Evolutionary conservation across 2,329 filamentous ascomycete genomes (phyloP), one percentile per base, ranked within the genome.

Genomic region (Microsporum ferrugineum): DNA sequence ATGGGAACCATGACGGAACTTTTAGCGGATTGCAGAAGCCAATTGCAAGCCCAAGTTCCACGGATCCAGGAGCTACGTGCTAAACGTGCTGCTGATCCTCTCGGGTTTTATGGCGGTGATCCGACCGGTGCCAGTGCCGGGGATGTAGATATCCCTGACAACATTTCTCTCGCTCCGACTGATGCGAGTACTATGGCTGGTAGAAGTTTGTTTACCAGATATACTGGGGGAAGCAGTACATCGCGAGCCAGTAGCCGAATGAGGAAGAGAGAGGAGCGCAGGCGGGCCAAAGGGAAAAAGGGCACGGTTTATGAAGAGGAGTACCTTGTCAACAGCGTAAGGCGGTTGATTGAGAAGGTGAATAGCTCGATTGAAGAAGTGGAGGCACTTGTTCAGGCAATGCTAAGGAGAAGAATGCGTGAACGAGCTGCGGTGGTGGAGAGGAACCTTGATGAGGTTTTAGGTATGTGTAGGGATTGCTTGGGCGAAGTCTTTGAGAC

Each of bases 251-350:
- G 88, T 62, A 88, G 84, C 70, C 95, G 94, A 79, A 96, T 95
- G 71, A 85, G 91, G 59, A 81, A 87, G 29, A 82, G 91, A 23
- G 94, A 99, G 74, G 94, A 99, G 79, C 85, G 95, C 73, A 99
- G 99, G 81, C 85, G 92, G 14, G 94, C 94, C 0, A 80, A 90
- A 5, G 94, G 94, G 29, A 92, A 96, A 73, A 97, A 97, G 78
- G 94, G 94, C 8, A 96, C 89, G 14, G 89, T 99, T 3, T 99
- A 99, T 73, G 94, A 99, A 73, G 92, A 97, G 71, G 94, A 97
- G 74, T 99, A 99, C 73, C 82, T 99, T 3, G 86, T 96, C 62
- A 94, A 91, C 72, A 92, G 87, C 66, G 85, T 97, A 39, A 83
- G 87, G 10, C 81, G 94, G 29, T 80, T 99, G 38, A 83, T 96